Evolutionary conservation across 371 early-diverging fungal genomes (phyloP).

Genomic region (Zychaea mexicana): DNA sequence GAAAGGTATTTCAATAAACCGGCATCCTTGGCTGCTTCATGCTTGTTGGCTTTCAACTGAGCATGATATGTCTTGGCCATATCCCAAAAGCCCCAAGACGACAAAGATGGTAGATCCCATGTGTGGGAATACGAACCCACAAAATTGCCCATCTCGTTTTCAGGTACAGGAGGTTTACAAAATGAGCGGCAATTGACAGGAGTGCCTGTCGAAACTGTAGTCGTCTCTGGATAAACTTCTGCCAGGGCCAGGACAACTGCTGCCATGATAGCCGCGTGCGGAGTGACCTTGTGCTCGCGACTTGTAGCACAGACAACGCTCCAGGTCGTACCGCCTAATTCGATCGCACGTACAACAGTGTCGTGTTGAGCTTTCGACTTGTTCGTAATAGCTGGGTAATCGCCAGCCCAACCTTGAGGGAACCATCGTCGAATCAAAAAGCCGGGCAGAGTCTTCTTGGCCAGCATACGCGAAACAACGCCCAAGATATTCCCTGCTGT

Average conservation of each 20-base stretch:
- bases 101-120: slow-evolving; percentile 13
- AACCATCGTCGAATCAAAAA: background rate
- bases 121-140: slow-evolving; percentile 26
- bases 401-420: slow-evolving; percentile 32
- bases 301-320: slow-evolving; percentile 23
- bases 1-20: slow-evolving; percentile 22
- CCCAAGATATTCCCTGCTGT: background rate
- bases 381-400: slow-evolving; percentile 23
- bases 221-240: slow-evolving; percentile 20
- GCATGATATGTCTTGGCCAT: slow-evolving; percentile 23
- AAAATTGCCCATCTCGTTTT: slow-evolving; percentile 41
- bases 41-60: slow-evolving; percentile 19
- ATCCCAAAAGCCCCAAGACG: slow-evolving; percentile 22
- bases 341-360: slow-evolving; percentile 16
- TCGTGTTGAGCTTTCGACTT: slow-evolving; percentile 17
- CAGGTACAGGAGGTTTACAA: slow-evolving; percentile 32
- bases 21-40: slow-evolving; percentile 20
- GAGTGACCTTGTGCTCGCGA: slow-evolving; percentile 19
- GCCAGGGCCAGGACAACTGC: slow-evolving; percentile 28
- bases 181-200: slow-evolving; percentile 39
- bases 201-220: slow-evolving; percentile 18
- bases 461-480: background rate
- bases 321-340: slow-evolving; percentile 20
- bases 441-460: background rate
- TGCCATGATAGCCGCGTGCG: slow-evolving; percentile 34